Evolutionary conservation across 2,329 filamentous ascomycete species (phyloP).

Genomic region (Aspergillus arachidicola): DNA sequence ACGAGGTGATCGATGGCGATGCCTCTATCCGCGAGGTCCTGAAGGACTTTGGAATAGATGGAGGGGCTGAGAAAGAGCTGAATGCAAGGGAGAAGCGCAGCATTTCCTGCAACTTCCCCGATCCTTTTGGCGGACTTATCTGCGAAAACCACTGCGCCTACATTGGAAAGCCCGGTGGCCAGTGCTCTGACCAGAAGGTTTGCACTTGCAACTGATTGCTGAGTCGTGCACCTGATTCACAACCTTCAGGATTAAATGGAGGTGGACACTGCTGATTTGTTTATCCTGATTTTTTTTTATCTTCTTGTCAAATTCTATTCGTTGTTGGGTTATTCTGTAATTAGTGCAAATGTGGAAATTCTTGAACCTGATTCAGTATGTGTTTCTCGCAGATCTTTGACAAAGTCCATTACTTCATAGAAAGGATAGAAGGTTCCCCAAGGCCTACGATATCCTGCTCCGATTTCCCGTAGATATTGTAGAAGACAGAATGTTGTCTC

Average conservation of each 20-base stretch:
- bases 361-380: not conserved
- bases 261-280: not conserved
- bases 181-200: constrained; percentile 2
- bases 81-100: constrained; percentile 4
- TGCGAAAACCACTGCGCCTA: constrained; percentile 5
- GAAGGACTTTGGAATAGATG: not conserved
- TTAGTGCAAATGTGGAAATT: not conserved
- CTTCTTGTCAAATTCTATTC: not conserved
- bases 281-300: not conserved
- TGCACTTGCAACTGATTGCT: not conserved
- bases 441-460: too few relatives aligned
- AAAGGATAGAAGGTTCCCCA: too few relatives aligned
- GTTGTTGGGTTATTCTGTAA: not conserved
- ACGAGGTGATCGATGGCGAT: constrained; percentile 6
- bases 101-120: constrained; percentile 4
- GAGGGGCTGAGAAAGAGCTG: not conserved
- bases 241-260: not conserved
- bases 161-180: constrained; percentile 8
- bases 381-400: not conserved
- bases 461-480: too few relatives aligned
- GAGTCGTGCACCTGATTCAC: not conserved
- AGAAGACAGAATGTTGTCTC: too few relatives aligned
- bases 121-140: not conserved
- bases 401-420: too few relatives aligned
- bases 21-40: not conserved